These are phyloP conservation scores for Ophiostoma ulmi DNA, from an alignment of 2,329 filamentous ascomycete species.

Conservation along the genomic window DNA sequence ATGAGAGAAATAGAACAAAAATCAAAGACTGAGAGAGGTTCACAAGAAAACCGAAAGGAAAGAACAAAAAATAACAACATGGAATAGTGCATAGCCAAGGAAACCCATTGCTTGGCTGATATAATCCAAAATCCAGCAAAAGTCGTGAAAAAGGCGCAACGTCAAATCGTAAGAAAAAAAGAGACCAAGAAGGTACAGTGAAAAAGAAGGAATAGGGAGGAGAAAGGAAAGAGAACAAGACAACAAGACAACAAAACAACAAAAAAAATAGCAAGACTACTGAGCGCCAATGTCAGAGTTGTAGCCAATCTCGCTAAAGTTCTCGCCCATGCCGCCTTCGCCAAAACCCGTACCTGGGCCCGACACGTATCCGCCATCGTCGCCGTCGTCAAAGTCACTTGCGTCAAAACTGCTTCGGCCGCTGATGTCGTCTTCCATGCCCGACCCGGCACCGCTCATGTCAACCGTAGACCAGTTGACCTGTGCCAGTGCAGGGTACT, in stretches of 20 bases:
- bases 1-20: not conserved
- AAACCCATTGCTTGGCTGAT: not conserved
- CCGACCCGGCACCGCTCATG: constrained; percentile 65
- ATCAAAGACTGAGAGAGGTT: not conserved
- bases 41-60: constrained; percentile 4
- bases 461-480: constrained; percentile 71
- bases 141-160: not conserved
- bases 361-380: constrained; percentile 64
- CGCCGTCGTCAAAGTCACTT: constrained; percentile 69
- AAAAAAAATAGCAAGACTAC: constrained; percentile 9
- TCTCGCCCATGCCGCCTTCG: constrained; percentile 51
- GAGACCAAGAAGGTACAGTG: constrained; percentile 17
- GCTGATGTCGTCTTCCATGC: constrained; percentile 69
- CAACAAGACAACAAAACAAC: constrained; percentile 12
- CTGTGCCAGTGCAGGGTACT: constrained; percentile 88
- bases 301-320: constrained; percentile 52
- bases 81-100: not conserved
- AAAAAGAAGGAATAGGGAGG: constrained; percentile 6
- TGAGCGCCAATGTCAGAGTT: constrained; percentile 47
- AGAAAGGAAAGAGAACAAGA: constrained; percentile 9
- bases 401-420: constrained; percentile 77
- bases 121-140: not conserved
- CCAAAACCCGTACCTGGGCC: constrained; percentile 57
- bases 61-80: constrained; percentile 12
- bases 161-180: not conserved